phyloP scores from a whole-genome alignment of 208 protist species.

The Leptomonas pyrrhocoris region DNA sequence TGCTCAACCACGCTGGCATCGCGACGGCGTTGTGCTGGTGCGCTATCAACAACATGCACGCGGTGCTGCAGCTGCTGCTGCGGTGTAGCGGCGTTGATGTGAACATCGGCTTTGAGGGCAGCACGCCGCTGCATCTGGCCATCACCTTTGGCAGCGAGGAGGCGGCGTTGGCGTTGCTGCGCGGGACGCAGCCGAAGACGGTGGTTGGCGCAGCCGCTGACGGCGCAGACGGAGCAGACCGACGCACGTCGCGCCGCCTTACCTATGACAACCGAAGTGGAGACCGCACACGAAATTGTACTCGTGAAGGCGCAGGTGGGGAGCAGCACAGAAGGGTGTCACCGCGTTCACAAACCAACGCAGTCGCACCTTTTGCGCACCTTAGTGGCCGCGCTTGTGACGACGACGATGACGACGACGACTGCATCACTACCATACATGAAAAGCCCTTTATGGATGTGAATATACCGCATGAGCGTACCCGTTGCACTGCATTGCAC shows the following conservation, averaged over 20 bases:
- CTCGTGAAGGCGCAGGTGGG: not conserved
- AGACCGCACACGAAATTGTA: too few species aligned
- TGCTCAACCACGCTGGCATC: slow-evolving; percentile 77
- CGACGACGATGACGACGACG: not conserved
- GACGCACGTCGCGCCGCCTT: not conserved
- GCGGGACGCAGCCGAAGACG: slow-evolving; percentile 28
- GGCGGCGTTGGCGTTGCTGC: slow-evolving; percentile 65
- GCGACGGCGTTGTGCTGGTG: slow-evolving; percentile 83
- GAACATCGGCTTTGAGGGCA: slow-evolving; percentile 60
- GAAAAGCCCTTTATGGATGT: slow-evolving; percentile 59
- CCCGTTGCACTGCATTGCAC: slow-evolving; percentile 74
- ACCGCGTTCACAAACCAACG: not conserved
- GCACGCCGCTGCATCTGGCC: slow-evolving; percentile 69
- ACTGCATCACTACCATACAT: not conserved
- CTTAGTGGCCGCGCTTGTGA: not conserved
- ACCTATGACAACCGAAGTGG: not conserved
- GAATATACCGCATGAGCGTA: slow-evolving; percentile 68
- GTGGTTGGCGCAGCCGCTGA: not conserved
- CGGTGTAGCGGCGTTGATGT: slow-evolving; percentile 56
- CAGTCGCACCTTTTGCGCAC: not conserved
- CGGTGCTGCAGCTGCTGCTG: slow-evolving; percentile 61
- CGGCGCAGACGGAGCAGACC: too few species aligned
- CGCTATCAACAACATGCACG: slow-evolving; percentile 72
- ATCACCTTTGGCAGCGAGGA: slow-evolving; percentile 68
- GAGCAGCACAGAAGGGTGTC: not conserved